Conservation (phyloP, 2,329 filamentous ascomycete genomes). For the Aureobasidium sp. region DNA sequence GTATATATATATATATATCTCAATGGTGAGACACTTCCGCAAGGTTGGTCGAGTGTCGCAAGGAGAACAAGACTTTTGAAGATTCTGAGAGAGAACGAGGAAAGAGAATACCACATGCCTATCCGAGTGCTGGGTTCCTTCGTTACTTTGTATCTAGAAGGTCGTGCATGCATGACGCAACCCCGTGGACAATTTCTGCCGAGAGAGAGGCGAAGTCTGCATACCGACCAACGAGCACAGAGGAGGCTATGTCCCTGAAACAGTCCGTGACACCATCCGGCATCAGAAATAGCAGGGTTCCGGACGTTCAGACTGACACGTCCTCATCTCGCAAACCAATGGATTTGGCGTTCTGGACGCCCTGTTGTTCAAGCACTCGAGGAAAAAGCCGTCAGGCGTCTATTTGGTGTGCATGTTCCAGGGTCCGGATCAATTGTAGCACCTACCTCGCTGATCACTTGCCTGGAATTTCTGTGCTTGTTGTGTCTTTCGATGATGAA, state of each 20-base stretch:
- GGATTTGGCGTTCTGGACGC: background rate
- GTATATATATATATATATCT: background rate
- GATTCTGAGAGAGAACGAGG: background rate
- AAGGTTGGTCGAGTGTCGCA: background rate
- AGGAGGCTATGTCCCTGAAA: conserved; percentile 9
- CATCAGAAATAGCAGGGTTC: background rate
- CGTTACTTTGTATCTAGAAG: background rate
- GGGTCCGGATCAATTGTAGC: background rate
- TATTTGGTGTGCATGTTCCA: background rate
- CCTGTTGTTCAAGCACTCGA: background rate
- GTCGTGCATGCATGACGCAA: conserved; percentile 9
- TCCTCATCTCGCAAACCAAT: background rate
- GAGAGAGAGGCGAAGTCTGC: conserved; percentile 12
- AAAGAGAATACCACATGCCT: background rate
- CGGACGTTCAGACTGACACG: background rate
- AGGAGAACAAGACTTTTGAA: background rate
- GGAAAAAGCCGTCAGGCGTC: background rate
- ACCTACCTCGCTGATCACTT: background rate
- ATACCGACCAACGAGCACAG: conserved; percentile 11
- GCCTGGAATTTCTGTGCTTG: background rate
- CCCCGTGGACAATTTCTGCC: background rate
- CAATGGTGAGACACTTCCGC: background rate
- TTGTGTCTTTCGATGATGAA: background rate
- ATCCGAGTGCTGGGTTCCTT: background rate
- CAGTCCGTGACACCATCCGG: conserved; percentile 9